These are phyloP conservation scores for Diaporthe australafricana DNA, from an alignment of 2,329 filamentous ascomycete genomes.

Conservation along the genomic window DNA sequence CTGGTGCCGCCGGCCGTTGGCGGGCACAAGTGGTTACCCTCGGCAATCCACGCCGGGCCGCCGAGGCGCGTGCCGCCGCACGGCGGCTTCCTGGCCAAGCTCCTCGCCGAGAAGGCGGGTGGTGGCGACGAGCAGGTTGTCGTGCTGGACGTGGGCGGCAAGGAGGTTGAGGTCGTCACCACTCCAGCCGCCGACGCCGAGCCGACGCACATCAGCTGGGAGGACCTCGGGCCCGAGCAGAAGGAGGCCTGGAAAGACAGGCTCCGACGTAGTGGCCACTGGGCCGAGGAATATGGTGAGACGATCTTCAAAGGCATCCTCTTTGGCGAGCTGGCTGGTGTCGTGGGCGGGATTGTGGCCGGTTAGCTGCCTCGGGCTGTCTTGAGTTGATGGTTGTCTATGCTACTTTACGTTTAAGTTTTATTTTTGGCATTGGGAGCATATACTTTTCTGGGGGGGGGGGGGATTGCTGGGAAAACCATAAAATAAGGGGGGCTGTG, in stretches of 20 bases:
- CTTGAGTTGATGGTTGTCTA: background rate
- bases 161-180: constrained; percentile 44
- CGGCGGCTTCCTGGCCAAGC: constrained; percentile 32
- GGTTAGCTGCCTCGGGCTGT: constrained; percentile 45
- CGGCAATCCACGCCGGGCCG: constrained; percentile 49
- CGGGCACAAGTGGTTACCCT: constrained; percentile 62
- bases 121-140: constrained; percentile 35
- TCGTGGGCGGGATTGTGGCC: constrained; percentile 65
- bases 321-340: constrained; percentile 78
- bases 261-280: constrained; percentile 76
- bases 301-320: constrained; percentile 80
- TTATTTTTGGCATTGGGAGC: background rate
- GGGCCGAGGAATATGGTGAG: constrained; percentile 84
- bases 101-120: constrained; percentile 33
- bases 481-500: background rate
- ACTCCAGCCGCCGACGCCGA: background rate
- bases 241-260: constrained; percentile 76
- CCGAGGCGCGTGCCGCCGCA: constrained; percentile 4
- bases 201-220: constrained; percentile 63
- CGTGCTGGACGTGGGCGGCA: constrained; percentile 40
- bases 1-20: constrained; percentile 67
- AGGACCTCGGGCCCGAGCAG: constrained; percentile 74
- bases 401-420: background rate
- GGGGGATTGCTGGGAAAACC: too few relatives aligned
- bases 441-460: background rate